These are phyloP conservation scores for Picea sitchensis DNA, from an alignment of 75 land plant species.

Conservation along the genomic window DNA sequence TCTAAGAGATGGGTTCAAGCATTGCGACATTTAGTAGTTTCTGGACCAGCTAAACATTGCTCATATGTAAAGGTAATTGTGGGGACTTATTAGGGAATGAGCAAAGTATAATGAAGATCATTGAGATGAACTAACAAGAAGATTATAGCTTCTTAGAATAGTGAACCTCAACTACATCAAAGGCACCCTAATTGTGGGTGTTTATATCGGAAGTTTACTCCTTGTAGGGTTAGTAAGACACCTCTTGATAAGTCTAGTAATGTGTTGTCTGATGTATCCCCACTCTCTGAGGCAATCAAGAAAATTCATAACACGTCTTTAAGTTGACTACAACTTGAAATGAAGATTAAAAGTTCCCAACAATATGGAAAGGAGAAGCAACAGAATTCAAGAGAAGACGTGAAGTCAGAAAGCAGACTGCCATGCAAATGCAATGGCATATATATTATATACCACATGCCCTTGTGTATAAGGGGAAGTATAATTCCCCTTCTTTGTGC, in stretches of 20 bases:
- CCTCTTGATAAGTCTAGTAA: not conserved
- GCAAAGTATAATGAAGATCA: not conserved
- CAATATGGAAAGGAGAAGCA: not conserved
- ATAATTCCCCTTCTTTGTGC: too few species aligned
- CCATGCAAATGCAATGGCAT: not conserved
- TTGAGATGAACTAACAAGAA: not conserved
- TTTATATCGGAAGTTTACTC: too few species aligned
- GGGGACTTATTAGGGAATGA: not conserved
- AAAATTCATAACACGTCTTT: not conserved
- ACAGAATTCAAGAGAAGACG: not conserved
- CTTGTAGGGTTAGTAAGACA: not conserved
- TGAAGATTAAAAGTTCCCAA: not conserved
- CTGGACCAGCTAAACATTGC: too few species aligned
- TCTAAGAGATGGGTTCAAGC: too few species aligned
- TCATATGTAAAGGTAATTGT: not conserved
- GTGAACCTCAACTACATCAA: not conserved
- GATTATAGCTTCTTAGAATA: not conserved
- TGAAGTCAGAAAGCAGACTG: not conserved
- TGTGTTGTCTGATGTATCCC: not conserved
- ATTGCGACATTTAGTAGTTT: too few species aligned
- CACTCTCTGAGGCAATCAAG: not conserved
- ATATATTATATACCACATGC: not conserved
- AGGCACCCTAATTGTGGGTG: not conserved
- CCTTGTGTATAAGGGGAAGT: not conserved
- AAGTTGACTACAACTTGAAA: not conserved